Evolutionary conservation across 352 stramenopile species (phyloP), one percentile per base, ranked within the genome.

Genomic region (Pythium angustatum): DNA sequence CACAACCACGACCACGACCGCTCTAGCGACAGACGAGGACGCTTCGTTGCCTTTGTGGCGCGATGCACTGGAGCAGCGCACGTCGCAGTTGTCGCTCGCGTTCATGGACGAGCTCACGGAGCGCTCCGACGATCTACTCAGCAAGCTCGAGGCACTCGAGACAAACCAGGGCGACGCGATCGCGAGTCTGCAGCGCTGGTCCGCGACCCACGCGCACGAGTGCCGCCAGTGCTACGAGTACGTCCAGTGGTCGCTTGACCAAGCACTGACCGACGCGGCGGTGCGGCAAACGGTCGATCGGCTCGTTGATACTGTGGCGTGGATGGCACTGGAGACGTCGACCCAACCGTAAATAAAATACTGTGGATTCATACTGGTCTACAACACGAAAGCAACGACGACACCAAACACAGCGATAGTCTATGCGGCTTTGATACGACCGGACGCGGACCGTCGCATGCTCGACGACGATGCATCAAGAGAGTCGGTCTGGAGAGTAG

Each of bases 161-260:
- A 41, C 14, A 0, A 57, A 75, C 11, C 58, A 70, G 12, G 40
- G 34, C 1, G 14, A 53, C 5, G 47, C 59, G 0, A 45, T 88
- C 21, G 48, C 65, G 1, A 52, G 53, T 27, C 69, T 89, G 14
- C 76, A 79, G 43, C 50, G 34, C 4, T 89, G 80, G 80, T 77
- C 63, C 4, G 41, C 58, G 15, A 73, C 66, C 17, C 80, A 89
- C 31, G 67, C 78, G 1, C 50, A 76, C 17, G 80, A 87, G 36
- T 89, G 80, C 40, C 63, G 78, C 0, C 60, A 76, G 36, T 81
- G 77, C 54, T 85, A 84, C 49, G 77, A 81, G 55, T 89, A 83
- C 48, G 43, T 87, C 36, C 73, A 70, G 48, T 83, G 66, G 71
- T 71, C 71, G 3, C 44, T 87, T 7, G 71, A 85, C 54, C 51